Percentiles rank a stretch among this genome's conserved stretches.
phyloP scores from a whole-genome alignment of 441 rosid genomes.

The Raphanus hybrid region DNA sequence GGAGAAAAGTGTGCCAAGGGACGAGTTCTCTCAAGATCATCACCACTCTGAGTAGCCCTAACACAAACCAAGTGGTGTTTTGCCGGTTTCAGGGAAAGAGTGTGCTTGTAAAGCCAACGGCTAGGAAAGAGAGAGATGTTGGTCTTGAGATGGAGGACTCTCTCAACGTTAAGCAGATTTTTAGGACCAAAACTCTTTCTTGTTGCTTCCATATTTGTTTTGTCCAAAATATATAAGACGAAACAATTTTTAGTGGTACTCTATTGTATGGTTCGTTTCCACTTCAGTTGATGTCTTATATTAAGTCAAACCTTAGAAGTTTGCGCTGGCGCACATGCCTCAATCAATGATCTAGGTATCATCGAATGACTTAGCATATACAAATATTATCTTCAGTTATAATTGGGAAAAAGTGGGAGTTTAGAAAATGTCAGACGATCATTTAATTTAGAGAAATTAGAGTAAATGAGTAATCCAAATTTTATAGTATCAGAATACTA shows the following conservation, averaged over 20 bases:
- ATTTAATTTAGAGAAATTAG: too few relatives aligned
- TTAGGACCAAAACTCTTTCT: neutral
- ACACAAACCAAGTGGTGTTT: neutral
- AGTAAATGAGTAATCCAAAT: too few relatives aligned
- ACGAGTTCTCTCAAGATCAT: constrained; percentile 26
- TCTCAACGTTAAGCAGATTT: neutral
- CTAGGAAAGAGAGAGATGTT: neutral
- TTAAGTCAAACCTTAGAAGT: too few relatives aligned
- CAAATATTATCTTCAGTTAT: too few relatives aligned
- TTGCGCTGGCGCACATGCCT: too few relatives aligned
- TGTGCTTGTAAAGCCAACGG: neutral
- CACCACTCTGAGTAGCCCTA: neutral
- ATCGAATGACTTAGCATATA: too few relatives aligned
- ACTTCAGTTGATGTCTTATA: too few relatives aligned
- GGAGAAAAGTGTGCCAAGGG: constrained; percentile 15
- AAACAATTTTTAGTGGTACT: neutral
- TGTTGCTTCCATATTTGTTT: neutral
- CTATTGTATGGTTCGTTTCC: neutral
- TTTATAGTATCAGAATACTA: too few relatives aligned
- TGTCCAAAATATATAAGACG: neutral
- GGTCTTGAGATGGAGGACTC: neutral
- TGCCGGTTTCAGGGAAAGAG: neutral
- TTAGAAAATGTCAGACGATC: too few relatives aligned
- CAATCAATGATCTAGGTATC: too few relatives aligned
- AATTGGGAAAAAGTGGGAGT: too few relatives aligned